Evolutionary conservation across 257 asterid species (phyloP), one percentile per base, ranked within the genome.

Genomic region (Solanum sitiens): DNA sequence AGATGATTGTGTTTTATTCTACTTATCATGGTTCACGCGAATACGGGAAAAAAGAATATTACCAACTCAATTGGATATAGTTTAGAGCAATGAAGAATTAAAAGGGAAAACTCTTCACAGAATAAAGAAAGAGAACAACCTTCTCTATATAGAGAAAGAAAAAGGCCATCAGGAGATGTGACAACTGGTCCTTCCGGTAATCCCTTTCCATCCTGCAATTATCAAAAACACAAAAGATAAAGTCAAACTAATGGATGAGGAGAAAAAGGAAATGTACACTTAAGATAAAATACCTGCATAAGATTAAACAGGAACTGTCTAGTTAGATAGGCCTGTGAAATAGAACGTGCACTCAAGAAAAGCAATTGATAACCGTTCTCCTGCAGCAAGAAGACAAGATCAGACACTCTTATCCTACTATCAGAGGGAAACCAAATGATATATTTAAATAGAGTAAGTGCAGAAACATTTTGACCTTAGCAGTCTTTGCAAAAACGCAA

Each of bases 161-260:
- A 95, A 76, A 95, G 94, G 71, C 98, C 98, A 87, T 95, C 97
- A 3, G 98, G 98, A 45, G 98, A 95, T 87, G 93, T 94, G 76
- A 95, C 92, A 50, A 95, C 95, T 13, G 98, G 98, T 83, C 98
- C 98, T 37, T 93, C 97, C 11, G 98, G 98, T 84, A 95, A 91
- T 75, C 94, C 94, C 90, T 92, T 92, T 87, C 98, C 98, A 89
- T 95, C 97, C 98, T 95, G 89, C 87, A 86, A 30, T 82, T 50
- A 50, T 30, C 20, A 50, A 53, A 82, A 82, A 82, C 4, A 75
- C 56, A 47, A 71, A 16, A 71, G 30, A 85, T 9, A 59, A 70
- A 37, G 68, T 30, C 71, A 21, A 45, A 71, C 42, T 12, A 72
- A 20, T 33, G 61, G 45, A 82, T 50, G 68, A 50, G 70, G 70